Conservation (phyloP, 768 basidiomycete species). For the Kwoniella sp. region DNA sequence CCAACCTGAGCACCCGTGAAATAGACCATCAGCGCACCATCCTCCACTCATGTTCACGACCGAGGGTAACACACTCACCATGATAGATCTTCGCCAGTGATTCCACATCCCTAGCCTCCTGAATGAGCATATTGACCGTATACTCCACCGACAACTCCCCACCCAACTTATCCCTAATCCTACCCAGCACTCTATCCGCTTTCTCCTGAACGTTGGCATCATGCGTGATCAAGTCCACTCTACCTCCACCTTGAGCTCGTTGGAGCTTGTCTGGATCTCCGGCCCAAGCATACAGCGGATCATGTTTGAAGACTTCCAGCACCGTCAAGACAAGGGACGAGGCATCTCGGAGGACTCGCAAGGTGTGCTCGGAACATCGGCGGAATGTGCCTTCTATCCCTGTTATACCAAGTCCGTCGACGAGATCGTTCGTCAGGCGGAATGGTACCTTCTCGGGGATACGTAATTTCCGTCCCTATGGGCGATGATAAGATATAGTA, state of each 20-base stretch:
- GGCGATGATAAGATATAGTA: too few relatives aligned
- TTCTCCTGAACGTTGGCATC: conserved; percentile 74
- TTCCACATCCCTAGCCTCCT: conserved; percentile 74
- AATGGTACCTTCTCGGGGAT: conserved; percentile 91
- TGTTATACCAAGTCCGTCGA: conserved; percentile 88
- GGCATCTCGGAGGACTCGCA: conserved; percentile 81
- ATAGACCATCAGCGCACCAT: neutral
- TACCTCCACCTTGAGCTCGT: conserved; percentile 53
- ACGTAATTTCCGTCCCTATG: conserved; percentile 73
- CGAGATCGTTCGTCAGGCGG: conserved; percentile 87
- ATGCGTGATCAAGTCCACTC: conserved; percentile 12
- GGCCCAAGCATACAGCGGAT: conserved; percentile 90
- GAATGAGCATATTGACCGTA: conserved; percentile 87
- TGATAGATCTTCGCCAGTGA: conserved; percentile 75
- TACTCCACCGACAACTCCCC: conserved; percentile 82
- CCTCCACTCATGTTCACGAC: neutral
- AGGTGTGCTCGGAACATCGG: conserved; percentile 89
- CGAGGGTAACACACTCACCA: conserved; percentile 7
- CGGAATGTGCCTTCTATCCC: conserved; percentile 94
- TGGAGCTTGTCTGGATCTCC: conserved; percentile 54
- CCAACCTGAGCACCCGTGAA: conserved; percentile 15
- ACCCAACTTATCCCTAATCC: conserved; percentile 79
- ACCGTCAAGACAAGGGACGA: conserved; percentile 90
- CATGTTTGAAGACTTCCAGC: conserved; percentile 93
- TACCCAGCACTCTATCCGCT: conserved; percentile 81